Evolutionary conservation across 306 rosid species (phyloP).

Genomic region (Coriaria nepalensis): DNA sequence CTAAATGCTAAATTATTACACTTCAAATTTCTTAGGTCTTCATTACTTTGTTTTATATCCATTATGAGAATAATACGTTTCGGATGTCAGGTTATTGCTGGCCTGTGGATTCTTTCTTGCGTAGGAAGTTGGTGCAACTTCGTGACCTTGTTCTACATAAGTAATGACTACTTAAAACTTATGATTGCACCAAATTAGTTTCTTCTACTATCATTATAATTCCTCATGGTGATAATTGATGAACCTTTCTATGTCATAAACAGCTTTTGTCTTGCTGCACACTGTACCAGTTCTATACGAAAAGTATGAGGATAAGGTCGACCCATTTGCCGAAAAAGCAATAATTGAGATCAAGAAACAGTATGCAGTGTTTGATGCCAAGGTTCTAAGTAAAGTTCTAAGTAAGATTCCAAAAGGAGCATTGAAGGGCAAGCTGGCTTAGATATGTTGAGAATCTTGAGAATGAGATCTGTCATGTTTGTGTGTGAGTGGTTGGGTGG

Average conservation of each 20-base stretch:
- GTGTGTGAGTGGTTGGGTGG: too few relatives aligned
- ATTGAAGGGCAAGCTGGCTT: slow-evolving; percentile 54
- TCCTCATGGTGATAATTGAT: slow-evolving; percentile 1
- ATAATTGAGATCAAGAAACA: slow-evolving; percentile 49
- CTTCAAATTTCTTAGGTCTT: too few relatives aligned
- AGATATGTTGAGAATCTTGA: slow-evolving; percentile 4
- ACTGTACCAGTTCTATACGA: slow-evolving; percentile 70
- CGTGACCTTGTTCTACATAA: slow-evolving; percentile 75
- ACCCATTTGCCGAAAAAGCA: slow-evolving; percentile 57
- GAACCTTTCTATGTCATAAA: neutral
- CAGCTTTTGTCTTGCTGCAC: slow-evolving; percentile 70
- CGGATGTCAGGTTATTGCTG: slow-evolving; percentile 39
- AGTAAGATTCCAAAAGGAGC: slow-evolving; percentile 45
- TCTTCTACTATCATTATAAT: neutral
- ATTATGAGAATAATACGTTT: too few relatives aligned
- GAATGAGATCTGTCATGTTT: too few relatives aligned
- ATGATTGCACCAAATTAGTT: neutral
- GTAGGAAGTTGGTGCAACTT: slow-evolving; percentile 65
- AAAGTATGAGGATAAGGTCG: slow-evolving; percentile 56
- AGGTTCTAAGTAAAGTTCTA: slow-evolving; percentile 63
- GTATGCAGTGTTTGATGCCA: slow-evolving; percentile 55
- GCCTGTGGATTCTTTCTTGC: slow-evolving; percentile 69
- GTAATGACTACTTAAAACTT: slow-evolving; percentile 25
- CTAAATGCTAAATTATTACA: too few relatives aligned
- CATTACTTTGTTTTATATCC: neutral